Base-by-base conservation (phyloP, 768 basidiomycete species). In the Termitomyces sp. region DNA sequence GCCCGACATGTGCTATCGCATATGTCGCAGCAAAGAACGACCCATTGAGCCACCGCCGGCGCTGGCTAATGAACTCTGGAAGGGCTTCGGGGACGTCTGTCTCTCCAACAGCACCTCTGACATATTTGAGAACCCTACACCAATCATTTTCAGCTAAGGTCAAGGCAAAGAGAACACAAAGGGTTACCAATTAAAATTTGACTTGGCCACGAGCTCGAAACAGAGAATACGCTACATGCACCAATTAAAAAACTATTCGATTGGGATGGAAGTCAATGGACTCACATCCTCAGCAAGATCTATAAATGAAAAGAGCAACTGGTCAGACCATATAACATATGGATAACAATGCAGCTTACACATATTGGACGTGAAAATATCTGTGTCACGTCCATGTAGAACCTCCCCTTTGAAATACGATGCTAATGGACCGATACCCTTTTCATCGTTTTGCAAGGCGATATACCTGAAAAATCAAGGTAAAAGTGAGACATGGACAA, bases 321-420 rank as follows among this genome's bases (percentile, higher is more conserved):
- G 67, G 58, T 27, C 44, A 33, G 34, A 2, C 37, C 5, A 39
- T 36, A 16, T 39, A 3, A n/a, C 51, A 47, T 48, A n/a, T 56
- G 36, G 40, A 53, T 30, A n/a, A 27, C n/a, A 4, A 18, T 36
- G 40, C 30, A 3, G 79, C 86, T 53, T 73, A 91, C 90, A 98
- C 94, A 96, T 96, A 66, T 97, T 97, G 8, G 94, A 94, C 5
- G 93, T 95, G 71, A 95, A 95, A 45, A 96, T 93, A 67, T 95
- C 93, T 0, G 92, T 90, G 67, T 92, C 89, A 30, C 85, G 82
- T 10, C 91, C 92, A 63, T 89, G 87, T 26, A 93, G 72, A 22
- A 89, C 81, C 69, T 99, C 97, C 9, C 97, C 97, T 69, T 98
- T 91, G 80, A 99, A 99, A 71, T 99, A 99, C 16, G 95, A 95